These are phyloP conservation scores for Aspergillus brasiliensis DNA, from an alignment of 2,329 filamentous ascomycete species.

Conservation along the genomic window DNA sequence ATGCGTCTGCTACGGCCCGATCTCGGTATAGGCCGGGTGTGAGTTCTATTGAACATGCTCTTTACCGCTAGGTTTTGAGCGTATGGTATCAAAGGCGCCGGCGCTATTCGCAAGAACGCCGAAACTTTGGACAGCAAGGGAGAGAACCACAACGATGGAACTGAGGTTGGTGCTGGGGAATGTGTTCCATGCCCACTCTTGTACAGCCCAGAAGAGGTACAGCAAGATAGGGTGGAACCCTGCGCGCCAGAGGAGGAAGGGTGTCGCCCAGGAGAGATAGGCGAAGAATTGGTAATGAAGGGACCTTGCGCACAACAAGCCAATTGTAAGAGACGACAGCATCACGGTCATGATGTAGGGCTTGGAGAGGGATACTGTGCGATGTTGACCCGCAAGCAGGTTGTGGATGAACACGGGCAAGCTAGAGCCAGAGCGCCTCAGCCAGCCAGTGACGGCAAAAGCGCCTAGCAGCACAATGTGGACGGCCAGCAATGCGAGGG, in stretches of 20 bases:
- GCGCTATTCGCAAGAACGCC: constrained; percentile 57
- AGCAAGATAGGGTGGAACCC: constrained; percentile 68
- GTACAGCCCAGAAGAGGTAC: constrained; percentile 70
- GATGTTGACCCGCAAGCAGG: constrained; percentile 55
- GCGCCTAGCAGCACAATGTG: constrained; percentile 67
- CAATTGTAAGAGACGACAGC: constrained; percentile 74
- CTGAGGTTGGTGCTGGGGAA: constrained; percentile 76
- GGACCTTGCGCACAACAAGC: constrained; percentile 81
- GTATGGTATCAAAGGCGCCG: constrained; percentile 23
- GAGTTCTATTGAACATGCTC: constrained; percentile 25
- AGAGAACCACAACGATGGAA: constrained; percentile 68
- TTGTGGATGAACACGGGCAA: constrained; percentile 58
- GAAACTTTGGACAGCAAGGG: constrained; percentile 67
- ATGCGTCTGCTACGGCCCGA: background rate
- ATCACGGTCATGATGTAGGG: constrained; percentile 76
- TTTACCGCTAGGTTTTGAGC: constrained; percentile 23
- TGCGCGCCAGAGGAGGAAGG: constrained; percentile 81
- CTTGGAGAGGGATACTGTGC: constrained; percentile 64
- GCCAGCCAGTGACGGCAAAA: constrained; percentile 72
- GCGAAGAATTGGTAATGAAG: constrained; percentile 96
- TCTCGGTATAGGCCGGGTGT: background rate
- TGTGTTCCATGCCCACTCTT: constrained; percentile 94
- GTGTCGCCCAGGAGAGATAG: constrained; percentile 86
- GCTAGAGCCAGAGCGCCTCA: constrained; percentile 65
- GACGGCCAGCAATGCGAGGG: constrained; percentile 64